A percentile compares a stretch with the other conserved stretches of the same genome.
Conservation (phyloP, 148 eudicot genomes). For the Selenicereus undatus region DNA sequence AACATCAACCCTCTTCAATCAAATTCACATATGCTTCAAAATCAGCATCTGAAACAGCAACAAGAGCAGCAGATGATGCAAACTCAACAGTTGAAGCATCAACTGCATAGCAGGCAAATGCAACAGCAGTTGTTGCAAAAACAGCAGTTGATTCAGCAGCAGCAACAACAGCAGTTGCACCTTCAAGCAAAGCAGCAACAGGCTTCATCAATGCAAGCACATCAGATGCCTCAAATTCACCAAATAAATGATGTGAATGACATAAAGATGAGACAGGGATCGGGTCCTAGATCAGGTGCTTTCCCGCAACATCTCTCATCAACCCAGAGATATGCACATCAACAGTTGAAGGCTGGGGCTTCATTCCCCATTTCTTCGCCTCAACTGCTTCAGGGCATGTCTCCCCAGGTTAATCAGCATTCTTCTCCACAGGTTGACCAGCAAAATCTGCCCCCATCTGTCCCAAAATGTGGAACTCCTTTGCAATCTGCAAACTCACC, state of each 20-base stretch:
- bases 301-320: conserved; percentile 61
- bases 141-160: conserved; percentile 28
- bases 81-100: conserved; percentile 45
- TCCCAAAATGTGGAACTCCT: conserved; percentile 45
- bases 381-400: conserved; percentile 61
- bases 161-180: conserved; percentile 27
- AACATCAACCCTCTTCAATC: conserved; percentile 54
- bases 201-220: conserved; percentile 55
- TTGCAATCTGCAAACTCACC: conserved; percentile 85
- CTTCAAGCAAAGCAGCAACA: conserved; percentile 57
- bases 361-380: conserved; percentile 68
- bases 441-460: conserved; percentile 48
- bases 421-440: conserved; percentile 89
- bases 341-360: conserved; percentile 64
- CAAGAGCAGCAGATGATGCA: conserved; percentile 62
- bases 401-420: conserved; percentile 80
- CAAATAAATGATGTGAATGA: conserved; percentile 71
- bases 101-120: conserved; percentile 42
- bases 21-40: conserved; percentile 61
- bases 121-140: conserved; percentile 44
- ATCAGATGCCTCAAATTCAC: conserved; percentile 61
- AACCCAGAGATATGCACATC: conserved; percentile 66
- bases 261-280: conserved; percentile 57
- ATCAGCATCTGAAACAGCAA: conserved; percentile 69
- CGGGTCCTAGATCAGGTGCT: conserved; percentile 57